A percentile compares a stretch with the other conserved stretches of the same genome.
Conservation (phyloP, 1,139 yeast genomes). For the Eremothecium cymbalariae region DNA sequence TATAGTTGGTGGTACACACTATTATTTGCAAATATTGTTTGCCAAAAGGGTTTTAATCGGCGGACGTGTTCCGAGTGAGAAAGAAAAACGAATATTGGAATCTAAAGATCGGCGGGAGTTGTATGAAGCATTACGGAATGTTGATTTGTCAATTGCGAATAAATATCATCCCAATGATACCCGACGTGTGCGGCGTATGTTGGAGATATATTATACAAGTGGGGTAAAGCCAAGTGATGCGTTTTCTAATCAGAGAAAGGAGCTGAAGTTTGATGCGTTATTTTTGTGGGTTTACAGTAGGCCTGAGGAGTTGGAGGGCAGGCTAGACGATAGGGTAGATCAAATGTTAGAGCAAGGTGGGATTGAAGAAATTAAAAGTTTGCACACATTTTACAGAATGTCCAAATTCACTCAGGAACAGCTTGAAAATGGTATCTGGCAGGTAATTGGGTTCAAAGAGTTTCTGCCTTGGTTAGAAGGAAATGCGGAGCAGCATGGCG, state of each 20-base stretch:
- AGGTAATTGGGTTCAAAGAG: constrained; percentile 92
- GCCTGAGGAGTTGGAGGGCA: constrained; percentile 44
- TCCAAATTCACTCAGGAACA: constrained; percentile 32
- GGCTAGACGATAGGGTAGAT: constrained; percentile 78
- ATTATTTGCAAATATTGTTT: constrained; percentile 74
- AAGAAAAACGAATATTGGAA: constrained; percentile 42
- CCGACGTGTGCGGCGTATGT: constrained; percentile 67
- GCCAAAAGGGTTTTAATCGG: constrained; percentile 27
- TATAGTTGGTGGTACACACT: constrained; percentile 93
- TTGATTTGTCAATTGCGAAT: constrained; percentile 66
- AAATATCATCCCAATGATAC: constrained; percentile 91
- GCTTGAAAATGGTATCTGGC: constrained; percentile 77
- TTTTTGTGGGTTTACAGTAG: constrained; percentile 81
- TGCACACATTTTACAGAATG: constrained; percentile 40
- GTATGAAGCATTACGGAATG: constrained; percentile 39
- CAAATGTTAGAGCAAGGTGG: constrained; percentile 69
- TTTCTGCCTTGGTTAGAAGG: constrained; percentile 67
- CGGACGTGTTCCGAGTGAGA: constrained; percentile 30
- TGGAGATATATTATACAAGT: constrained; percentile 68
- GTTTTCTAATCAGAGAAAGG: constrained; percentile 53
- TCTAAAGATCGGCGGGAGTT: constrained; percentile 50
- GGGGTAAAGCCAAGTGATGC: constrained; percentile 63
- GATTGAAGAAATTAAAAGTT: constrained; percentile 52
- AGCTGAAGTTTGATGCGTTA: constrained; percentile 57
- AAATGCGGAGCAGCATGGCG: constrained; percentile 23